phyloP scores from a whole-genome alignment of 257 asterid species.

The Parsonsia alboflavescens region DNA sequence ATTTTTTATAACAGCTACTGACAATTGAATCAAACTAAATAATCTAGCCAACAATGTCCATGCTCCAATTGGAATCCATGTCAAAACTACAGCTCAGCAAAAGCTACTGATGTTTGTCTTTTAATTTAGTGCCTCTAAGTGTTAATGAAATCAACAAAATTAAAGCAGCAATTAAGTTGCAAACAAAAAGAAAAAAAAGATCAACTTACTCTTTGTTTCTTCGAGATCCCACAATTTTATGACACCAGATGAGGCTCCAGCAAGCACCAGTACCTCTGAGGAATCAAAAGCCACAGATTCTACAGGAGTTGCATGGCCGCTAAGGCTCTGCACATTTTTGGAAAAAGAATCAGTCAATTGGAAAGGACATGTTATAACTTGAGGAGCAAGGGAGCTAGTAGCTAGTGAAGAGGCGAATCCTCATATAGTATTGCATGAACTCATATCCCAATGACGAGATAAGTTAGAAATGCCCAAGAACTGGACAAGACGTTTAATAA shows the following conservation, averaged over 20 bases:
- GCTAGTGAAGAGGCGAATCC: background rate
- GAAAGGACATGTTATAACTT: background rate
- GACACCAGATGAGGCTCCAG: constrained; percentile 97
- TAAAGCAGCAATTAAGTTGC: background rate
- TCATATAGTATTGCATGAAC: background rate
- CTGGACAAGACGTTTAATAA: background rate
- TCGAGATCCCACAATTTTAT: constrained; percentile 96
- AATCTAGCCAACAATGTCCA: background rate
- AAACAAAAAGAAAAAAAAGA: constrained; percentile 5
- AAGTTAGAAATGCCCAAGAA: background rate
- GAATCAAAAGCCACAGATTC: constrained; percentile 96
- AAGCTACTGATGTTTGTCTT: background rate
- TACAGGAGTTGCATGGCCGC: constrained; percentile 89
- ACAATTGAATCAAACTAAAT: background rate
- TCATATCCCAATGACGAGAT: background rate
- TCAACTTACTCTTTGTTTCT: constrained; percentile 80
- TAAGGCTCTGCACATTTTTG: constrained; percentile 60
- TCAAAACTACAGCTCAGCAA: background rate
- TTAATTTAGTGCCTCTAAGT: background rate
- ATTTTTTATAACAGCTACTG: background rate
- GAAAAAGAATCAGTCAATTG: constrained; percentile 9
- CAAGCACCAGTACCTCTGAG: constrained; percentile 76
- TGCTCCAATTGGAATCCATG: background rate
- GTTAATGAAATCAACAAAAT: background rate
- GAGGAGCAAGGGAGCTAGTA: background rate